A percentile compares a stretch with the other conserved stretches of the same genome.
These are phyloP conservation scores for Paramecium octaurelia DNA, from an alignment of 73 alveolate genomes.

Conservation along the genomic window DNA sequence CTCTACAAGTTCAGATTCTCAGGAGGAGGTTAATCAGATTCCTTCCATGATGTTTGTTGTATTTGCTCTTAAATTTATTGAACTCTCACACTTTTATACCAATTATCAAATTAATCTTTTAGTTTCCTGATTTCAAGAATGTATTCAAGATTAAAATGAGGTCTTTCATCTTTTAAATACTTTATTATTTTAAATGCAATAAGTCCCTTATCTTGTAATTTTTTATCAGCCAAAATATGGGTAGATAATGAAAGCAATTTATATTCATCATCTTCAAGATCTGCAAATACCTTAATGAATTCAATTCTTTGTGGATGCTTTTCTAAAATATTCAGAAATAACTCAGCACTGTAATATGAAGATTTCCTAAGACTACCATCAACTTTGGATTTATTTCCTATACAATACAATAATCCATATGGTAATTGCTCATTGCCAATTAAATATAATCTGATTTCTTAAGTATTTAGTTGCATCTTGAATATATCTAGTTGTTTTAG, in stretches of 20 bases:
- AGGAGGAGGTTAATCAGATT: not conserved
- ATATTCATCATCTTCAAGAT: conserved; percentile 34
- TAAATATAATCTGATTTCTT: not conserved
- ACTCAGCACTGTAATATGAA: not conserved
- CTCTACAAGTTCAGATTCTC: conserved; percentile 21
- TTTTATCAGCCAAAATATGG: conserved; percentile 8
- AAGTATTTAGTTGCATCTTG: not conserved
- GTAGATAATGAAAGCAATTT: not conserved
- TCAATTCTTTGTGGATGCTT: not conserved
- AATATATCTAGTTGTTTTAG: not conserved
- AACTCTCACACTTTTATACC: not conserved
- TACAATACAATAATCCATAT: conserved; percentile 35
- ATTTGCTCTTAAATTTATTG: not conserved
- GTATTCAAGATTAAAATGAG: not conserved
- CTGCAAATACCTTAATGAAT: conserved; percentile 35
- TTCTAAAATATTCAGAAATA: not conserved
- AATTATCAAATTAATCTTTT: not conserved
- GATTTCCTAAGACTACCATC: conserved; percentile 38
- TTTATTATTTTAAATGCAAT: not conserved
- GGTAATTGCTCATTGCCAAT: conserved; percentile 17
- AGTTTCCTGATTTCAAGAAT: not conserved
- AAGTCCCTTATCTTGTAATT: conserved; percentile 1
- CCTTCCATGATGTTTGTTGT: not conserved
- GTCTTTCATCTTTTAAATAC: not conserved
- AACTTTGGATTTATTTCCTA: conserved; percentile 34